These are phyloP conservation scores for Fusarium decemcellulare DNA, from an alignment of 2,329 filamentous ascomycete genomes.

Conservation along the genomic window DNA sequence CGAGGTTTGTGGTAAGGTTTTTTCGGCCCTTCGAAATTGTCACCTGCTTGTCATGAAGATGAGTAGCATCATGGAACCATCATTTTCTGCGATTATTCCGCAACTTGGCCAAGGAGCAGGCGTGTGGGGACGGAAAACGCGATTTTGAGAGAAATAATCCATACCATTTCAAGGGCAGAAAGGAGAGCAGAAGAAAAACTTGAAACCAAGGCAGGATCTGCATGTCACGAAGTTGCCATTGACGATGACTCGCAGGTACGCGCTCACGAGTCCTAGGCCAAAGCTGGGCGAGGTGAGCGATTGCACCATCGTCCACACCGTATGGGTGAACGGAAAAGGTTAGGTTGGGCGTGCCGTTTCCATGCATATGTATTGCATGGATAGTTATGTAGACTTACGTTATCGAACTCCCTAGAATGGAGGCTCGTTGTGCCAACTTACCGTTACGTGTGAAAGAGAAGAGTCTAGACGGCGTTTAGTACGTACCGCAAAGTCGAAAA, in stretches of 20 bases:
- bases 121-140: slow-evolving; percentile 9
- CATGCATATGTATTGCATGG: slow-evolving; percentile 30
- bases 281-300: slow-evolving; percentile 41
- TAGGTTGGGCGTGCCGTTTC: slow-evolving; percentile 35
- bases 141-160: slow-evolving; percentile 4
- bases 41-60: slow-evolving; percentile 11
- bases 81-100: slow-evolving; percentile 18
- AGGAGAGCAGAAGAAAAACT: slow-evolving; percentile 27
- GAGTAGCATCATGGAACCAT: slow-evolving; percentile 30
- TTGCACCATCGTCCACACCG: slow-evolving; percentile 40
- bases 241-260: slow-evolving; percentile 46
- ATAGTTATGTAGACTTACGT: slow-evolving; percentile 40
- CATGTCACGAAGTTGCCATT: slow-evolving; percentile 43
- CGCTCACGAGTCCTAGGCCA: slow-evolving; percentile 18
- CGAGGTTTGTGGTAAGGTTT: slow-evolving; percentile 11
- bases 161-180: slow-evolving; percentile 9
- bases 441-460: slow-evolving; percentile 17
- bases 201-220: slow-evolving; percentile 44
- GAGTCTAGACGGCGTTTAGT: background rate
- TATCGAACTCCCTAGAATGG: slow-evolving; percentile 33
- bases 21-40: slow-evolving; percentile 16
- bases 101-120: slow-evolving; percentile 1
- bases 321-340: slow-evolving; percentile 35
- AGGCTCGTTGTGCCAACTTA: slow-evolving; percentile 29
- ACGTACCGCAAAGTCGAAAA: slow-evolving; percentile 1